Base-by-base conservation (phyloP, 2,329 filamentous ascomycete genomes). In the Emergomyces orientalis region DNA sequence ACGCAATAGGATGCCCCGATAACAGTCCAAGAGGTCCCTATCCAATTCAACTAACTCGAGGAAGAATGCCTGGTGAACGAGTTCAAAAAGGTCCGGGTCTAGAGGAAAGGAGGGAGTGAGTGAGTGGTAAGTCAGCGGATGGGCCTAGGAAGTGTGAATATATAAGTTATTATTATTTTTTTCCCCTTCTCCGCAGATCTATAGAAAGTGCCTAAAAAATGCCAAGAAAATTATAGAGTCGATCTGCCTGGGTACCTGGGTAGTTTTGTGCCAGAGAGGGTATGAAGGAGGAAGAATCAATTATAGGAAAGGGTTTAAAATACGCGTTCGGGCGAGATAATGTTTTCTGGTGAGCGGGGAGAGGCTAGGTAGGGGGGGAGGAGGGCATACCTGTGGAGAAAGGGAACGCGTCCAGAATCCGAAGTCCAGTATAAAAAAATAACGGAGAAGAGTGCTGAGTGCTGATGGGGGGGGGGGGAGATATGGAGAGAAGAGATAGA, bases 401-500 rank as follows among this genome's bases (percentile, higher is more conserved):
- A 6, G 32, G 47, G 27, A 37, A 57, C 54, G 54, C 54, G 54
- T 57, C 54, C 41, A 37, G 37, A 41, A 41, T n/a, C 17, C 19
- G 9, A 49, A 4, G 2, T 27, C 34, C 41, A 8, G 19, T 57
- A 57, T 37, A 41, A 34, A 45, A 52, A 8, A 47, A 41, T 25
- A 34, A 4, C 17, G 30, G 27, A 34, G 39, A 54, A 59, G n/a
- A 37, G 41, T 47, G 11, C 13, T 30, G 61, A 32, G 11, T 13
- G 37, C 37, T 39, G 52, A 25, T 32, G 19, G 52, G 45, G 60
- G 52, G 58, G n/a, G 8, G 30, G 34, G 30, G 34, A 55, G 60
- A 43, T n/a, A 58, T 14, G 57, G 56, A 56, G 51, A 27, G 60
- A 60, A 66, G 66, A 61, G 61, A 64, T 55, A 65, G 63, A 58